A percentile compares a stretch with the other conserved stretches of the same genome.
Conservation (phyloP, 176 grass and related monocot species). For the Paspalum vaginatum region DNA sequence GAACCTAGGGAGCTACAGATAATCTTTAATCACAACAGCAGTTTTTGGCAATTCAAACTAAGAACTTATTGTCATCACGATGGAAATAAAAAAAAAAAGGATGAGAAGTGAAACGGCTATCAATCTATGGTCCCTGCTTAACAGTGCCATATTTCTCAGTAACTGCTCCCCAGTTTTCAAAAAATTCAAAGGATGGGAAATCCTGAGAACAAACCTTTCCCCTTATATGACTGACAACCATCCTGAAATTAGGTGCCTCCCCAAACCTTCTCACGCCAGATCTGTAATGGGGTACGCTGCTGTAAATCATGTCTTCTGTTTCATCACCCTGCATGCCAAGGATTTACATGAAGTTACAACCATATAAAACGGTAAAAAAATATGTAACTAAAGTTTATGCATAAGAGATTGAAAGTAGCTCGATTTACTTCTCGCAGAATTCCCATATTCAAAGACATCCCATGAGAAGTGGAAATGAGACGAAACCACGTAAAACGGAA, state of each 20-base stretch:
- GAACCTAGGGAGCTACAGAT: slow-evolving; percentile 67
- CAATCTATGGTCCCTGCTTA: neutral
- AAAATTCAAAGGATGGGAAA: slow-evolving; percentile 1
- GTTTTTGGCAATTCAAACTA: slow-evolving; percentile 3
- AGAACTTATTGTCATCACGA: neutral
- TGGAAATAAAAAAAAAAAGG: too few relatives aligned
- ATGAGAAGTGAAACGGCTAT: slow-evolving; percentile 9
- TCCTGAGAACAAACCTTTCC: slow-evolving; percentile 70
- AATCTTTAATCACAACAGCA: slow-evolving; percentile 19
- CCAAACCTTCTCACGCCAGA: slow-evolving; percentile 36
- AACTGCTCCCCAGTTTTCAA: neutral
- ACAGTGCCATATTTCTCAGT: neutral
- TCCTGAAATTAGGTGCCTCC: slow-evolving; percentile 57
- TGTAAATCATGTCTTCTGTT: slow-evolving; percentile 24
- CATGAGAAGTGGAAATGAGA: neutral
- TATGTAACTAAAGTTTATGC: neutral
- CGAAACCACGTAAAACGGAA: neutral
- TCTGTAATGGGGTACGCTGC: slow-evolving; percentile 24
- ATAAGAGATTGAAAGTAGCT: slow-evolving; percentile 1
- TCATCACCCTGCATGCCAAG: slow-evolving; percentile 46
- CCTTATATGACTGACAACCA: slow-evolving; percentile 58
- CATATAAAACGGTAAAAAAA: slow-evolving; percentile 20
- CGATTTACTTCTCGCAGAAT: neutral
- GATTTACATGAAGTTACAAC: slow-evolving; percentile 17
- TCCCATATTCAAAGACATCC: neutral